Conservation (phyloP, 2,329 filamentous ascomycete genomes). For the Zasmidium cellare region DNA sequence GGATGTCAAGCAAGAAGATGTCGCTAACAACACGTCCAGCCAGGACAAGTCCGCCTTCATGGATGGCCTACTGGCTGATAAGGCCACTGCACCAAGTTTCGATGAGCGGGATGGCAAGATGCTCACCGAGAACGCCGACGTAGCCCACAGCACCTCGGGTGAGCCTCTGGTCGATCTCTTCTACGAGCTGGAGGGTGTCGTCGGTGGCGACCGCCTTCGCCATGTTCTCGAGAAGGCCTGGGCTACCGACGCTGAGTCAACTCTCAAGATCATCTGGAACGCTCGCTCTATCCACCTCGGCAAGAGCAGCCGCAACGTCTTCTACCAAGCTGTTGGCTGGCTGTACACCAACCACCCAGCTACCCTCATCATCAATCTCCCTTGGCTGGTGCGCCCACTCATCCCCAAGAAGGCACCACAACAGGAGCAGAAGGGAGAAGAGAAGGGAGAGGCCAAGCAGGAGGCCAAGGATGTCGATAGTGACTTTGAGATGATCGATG, state of each 20-base stretch:
- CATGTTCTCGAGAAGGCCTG: conserved; percentile 52
- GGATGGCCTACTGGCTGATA: conserved; percentile 16
- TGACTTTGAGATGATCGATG: conserved; percentile 28
- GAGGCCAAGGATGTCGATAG: conserved; percentile 31
- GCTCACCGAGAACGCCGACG: conserved; percentile 54
- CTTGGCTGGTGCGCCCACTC: conserved; percentile 57
- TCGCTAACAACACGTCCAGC: background rate
- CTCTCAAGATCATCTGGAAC: conserved; percentile 62
- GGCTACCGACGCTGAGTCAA: conserved; percentile 48
- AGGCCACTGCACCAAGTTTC: conserved; percentile 16
- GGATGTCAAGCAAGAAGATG: background rate
- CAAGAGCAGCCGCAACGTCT: conserved; percentile 50
- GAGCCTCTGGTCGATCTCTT: conserved; percentile 56
- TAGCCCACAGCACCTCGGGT: conserved; percentile 50
- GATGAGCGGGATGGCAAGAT: conserved; percentile 41
- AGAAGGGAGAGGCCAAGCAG: conserved; percentile 41
- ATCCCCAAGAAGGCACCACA: conserved; percentile 55
- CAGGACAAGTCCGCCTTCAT: conserved; percentile 20
- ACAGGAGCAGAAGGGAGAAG: conserved; percentile 31
- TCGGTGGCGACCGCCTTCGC: conserved; percentile 40
- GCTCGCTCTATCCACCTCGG: conserved; percentile 62
- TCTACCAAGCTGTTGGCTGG: conserved; percentile 53
- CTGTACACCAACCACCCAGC: conserved; percentile 55
- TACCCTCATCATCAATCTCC: conserved; percentile 55
- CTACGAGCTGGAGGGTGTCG: conserved; percentile 49